phyloP scores from a whole-genome alignment of 2,329 filamentous ascomycete species.

The Plenodomus biglobosus region DNA sequence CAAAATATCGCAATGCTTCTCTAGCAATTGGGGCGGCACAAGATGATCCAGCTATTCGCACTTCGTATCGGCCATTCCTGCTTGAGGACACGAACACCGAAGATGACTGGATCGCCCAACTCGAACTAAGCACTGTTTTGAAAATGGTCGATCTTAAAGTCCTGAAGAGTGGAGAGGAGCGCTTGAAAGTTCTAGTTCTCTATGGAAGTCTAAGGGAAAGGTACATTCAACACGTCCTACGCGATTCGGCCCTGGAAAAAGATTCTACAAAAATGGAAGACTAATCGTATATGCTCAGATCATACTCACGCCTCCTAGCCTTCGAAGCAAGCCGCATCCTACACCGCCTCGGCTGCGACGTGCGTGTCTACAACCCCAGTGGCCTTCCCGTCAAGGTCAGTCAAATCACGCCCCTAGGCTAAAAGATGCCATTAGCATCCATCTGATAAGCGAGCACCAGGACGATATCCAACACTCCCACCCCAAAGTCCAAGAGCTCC shows the following conservation, averaged over 20 bases:
- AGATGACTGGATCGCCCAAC: conserved; percentile 58
- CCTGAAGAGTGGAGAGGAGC: conserved; percentile 34
- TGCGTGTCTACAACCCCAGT: conserved; percentile 62
- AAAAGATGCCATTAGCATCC: too few species aligned
- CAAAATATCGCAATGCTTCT: conserved; percentile 20
- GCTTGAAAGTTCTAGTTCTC: conserved; percentile 61
- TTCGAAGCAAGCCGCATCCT: conserved; percentile 63
- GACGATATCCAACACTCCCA: conserved; percentile 62
- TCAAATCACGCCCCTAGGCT: too few species aligned
- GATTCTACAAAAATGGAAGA: not conserved
- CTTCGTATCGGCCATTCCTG: conserved; percentile 61
- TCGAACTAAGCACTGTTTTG: conserved; percentile 58
- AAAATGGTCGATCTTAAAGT: conserved; percentile 56
- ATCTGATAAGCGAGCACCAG: too few species aligned
- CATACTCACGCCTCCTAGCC: conserved; percentile 63
- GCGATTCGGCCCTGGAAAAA: too few species aligned
- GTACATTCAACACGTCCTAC: too few species aligned
- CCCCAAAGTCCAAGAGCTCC: conserved; percentile 63
- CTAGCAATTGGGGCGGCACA: conserved; percentile 51
- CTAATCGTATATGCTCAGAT: conserved; percentile 42
- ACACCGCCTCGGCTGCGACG: conserved; percentile 65
- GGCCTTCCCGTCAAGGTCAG: conserved; percentile 65
- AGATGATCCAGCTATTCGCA: conserved; percentile 52
- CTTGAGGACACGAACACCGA: conserved; percentile 41
- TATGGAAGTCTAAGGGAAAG: conserved; percentile 60